Evolutionary conservation across 129 eudicot species (phyloP).

Genomic region (Mikania micrantha): DNA sequence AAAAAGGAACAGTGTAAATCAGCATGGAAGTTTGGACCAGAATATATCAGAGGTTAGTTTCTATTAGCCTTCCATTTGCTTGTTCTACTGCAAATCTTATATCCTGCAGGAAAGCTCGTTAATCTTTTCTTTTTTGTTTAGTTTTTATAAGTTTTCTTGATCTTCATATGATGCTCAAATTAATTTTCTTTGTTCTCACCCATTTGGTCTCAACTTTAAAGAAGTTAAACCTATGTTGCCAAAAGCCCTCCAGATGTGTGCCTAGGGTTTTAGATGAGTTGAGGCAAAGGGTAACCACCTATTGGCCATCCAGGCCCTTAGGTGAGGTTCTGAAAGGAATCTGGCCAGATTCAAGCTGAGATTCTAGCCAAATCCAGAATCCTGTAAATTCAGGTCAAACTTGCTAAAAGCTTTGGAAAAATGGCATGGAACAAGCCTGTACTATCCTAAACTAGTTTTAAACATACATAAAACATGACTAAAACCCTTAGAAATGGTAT

Average conservation of each 20-base stretch:
- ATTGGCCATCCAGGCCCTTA: too few species aligned
- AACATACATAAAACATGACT: too few species aligned
- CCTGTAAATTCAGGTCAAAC: too few species aligned
- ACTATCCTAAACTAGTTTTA: too few species aligned
- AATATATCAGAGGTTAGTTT: conserved; percentile 43
- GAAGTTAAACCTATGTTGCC: conserved; percentile 1
- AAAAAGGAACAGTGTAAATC: conserved; percentile 16
- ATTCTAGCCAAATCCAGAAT: too few species aligned
- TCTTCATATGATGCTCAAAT: conserved; percentile 2
- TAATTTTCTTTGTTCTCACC: neutral
- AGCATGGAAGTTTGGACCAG: conserved; percentile 22
- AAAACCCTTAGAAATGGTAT: neutral
- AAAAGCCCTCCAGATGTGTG: too few species aligned
- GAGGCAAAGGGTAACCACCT: too few species aligned
- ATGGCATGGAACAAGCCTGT: too few species aligned
- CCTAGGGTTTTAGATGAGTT: too few species aligned
- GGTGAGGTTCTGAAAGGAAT: too few species aligned
- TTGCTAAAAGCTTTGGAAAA: too few species aligned
- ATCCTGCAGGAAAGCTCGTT: neutral
- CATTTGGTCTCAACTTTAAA: neutral
- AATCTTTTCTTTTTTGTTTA: neutral
- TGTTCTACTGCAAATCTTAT: neutral
- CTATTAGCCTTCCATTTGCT: conserved; percentile 5
- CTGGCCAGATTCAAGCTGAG: too few species aligned
- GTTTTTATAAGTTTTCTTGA: neutral